Evolutionary conservation across 345 rosid genomes (phyloP), one percentile per base, ranked within the genome.

Genomic region (Heritiera fomes): DNA sequence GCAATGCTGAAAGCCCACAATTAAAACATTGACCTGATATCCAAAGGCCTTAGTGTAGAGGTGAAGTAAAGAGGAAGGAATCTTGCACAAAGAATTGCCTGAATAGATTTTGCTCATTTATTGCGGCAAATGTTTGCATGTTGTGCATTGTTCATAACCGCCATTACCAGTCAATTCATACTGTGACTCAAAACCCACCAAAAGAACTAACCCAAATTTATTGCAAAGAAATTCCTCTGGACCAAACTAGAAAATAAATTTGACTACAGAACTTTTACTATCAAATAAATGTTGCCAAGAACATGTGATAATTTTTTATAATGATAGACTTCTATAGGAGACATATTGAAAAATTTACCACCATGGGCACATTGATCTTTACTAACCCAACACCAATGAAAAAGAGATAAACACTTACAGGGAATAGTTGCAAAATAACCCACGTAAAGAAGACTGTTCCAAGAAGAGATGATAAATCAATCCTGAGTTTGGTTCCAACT

Each of bases 361-460:
- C 68, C 53, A 70, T 70, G 59, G 58, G 59, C 58, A 30, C 43
- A 70, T 20, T 49, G 41, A 28, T 13, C 59, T 12, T 6, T 50
- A 49, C 20, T 71, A 14, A 15, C 3, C 53, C 5, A 38, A 77
- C 34, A 18, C 62, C 5, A 64, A 65, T 17, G 53, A 69, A 76
- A 41, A 50, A 14, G 52, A 38, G 79, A 66, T 59, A 65, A 64
- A 76, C 62, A 84, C 99, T 96, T 87, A 96, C 99, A 52, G 98
- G 97, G 83, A 96, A 94, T 49, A 94, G 92, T 75, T 89, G 97
- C 68, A 92, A 77, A 80, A 90, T 56, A 81, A 90, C 92, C 97
- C 97, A 92, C 6, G 90, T 83, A 77, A 96, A 96, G 87, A 96
- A 94, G 74, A 94, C 89, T 8, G 97, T 81, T 62, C 99, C 98